Evolutionary conservation across 768 basidiomycete species (phyloP).

Genomic region (Tephrocybe sp.): DNA sequence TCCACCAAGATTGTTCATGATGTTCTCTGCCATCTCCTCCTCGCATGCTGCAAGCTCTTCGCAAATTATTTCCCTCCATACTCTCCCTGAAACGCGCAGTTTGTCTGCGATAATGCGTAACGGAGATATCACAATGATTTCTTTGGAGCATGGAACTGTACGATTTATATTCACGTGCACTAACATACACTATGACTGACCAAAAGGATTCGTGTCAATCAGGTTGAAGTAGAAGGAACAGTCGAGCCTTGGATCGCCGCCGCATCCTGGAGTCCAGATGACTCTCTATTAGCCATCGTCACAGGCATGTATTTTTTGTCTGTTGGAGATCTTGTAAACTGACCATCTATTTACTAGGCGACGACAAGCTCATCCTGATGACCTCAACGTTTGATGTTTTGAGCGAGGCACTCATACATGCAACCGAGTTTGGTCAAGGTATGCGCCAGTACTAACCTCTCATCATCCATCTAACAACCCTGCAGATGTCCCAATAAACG

Average conservation of each 20-base stretch:
- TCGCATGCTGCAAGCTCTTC: constrained; percentile 20
- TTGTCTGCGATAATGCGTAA: constrained; percentile 66
- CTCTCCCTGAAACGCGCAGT: constrained; percentile 68
- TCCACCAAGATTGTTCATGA: constrained; percentile 27
- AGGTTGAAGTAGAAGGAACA: constrained; percentile 83
- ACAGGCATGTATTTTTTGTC: constrained; percentile 51
- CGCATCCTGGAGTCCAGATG: constrained; percentile 91
- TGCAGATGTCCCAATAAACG: constrained; percentile 85
- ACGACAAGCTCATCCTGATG: constrained; percentile 83
- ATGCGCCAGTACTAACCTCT: not conserved
- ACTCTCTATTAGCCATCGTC: constrained; percentile 76
- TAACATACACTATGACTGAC: constrained; percentile 5
- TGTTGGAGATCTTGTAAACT: not conserved
- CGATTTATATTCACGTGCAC: constrained; percentile 5
- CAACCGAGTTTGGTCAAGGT: constrained; percentile 86
- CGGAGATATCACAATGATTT: constrained; percentile 79
- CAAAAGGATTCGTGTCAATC: not conserved
- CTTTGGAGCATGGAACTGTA: constrained; percentile 51
- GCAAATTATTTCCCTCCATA: constrained; percentile 62
- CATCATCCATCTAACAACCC: constrained; percentile 2
- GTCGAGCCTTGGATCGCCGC: constrained; percentile 82
- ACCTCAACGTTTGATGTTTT: constrained; percentile 86
- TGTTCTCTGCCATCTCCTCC: constrained; percentile 34
- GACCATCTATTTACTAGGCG: constrained; percentile 40
- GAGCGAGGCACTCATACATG: constrained; percentile 71